Evolutionary conservation across 176 grass and related monocot genomes (phyloP).

Genomic region (Rhipidocladum racemiflorum): DNA sequence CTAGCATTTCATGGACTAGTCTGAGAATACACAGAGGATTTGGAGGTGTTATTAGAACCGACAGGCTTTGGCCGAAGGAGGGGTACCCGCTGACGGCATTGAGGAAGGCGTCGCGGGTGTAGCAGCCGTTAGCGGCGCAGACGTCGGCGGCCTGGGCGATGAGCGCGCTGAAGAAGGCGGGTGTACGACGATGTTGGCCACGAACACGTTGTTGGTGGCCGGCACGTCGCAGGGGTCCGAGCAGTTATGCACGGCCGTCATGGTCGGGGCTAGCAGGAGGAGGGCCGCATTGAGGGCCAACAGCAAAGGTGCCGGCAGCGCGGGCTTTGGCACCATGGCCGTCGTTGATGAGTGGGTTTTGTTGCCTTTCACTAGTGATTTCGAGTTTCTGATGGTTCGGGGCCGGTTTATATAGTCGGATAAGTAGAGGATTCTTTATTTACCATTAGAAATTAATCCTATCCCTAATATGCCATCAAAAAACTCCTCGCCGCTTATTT

Average conservation of each 20-base stretch:
- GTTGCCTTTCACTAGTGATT: too few relatives aligned
- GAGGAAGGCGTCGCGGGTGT: constrained; percentile 79
- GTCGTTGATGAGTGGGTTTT: too few relatives aligned
- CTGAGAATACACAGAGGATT: too few relatives aligned
- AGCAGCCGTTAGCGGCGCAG: constrained; percentile 59
- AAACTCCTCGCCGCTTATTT: too few relatives aligned
- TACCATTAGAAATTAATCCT: too few relatives aligned
- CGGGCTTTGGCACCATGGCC: constrained; percentile 6
- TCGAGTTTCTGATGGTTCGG: too few relatives aligned
- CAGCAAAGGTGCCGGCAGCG: not conserved
- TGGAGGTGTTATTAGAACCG: too few relatives aligned
- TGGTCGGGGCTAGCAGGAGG: not conserved
- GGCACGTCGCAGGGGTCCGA: constrained; percentile 33
- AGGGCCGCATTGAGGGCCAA: not conserved
- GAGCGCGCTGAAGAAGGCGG: constrained; percentile 57
- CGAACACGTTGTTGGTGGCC: constrained; percentile 40
- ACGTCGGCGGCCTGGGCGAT: constrained; percentile 43
- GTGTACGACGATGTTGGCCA: constrained; percentile 40
- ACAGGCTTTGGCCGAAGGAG: too few relatives aligned
- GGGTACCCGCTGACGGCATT: constrained; percentile 38
- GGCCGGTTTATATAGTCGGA: too few relatives aligned
- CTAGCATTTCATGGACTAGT: too few relatives aligned
- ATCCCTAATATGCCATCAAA: too few relatives aligned
- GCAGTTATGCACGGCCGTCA: constrained; percentile 37
- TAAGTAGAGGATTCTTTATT: too few relatives aligned